Percentiles rank a stretch among this genome's conserved stretches.
Evolutionary conservation across 1,284 basidiomycete genomes (phyloP).

Genomic region (Fomitiporia mediterranea): DNA sequence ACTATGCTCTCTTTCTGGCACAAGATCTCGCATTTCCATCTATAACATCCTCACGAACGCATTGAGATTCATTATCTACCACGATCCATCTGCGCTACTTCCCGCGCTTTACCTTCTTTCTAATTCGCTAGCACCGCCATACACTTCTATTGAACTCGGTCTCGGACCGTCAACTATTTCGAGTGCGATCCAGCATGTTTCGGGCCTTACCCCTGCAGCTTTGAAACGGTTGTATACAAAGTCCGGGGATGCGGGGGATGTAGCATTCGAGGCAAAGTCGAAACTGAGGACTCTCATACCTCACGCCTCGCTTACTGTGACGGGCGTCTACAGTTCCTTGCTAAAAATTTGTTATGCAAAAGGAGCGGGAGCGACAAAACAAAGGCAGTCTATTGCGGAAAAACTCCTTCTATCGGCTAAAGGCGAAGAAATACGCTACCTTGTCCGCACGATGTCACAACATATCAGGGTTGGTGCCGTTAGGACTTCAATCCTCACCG

Average conservation of each 20-base stretch:
- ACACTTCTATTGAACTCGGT: conserved; percentile 70
- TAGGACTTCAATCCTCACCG: conserved; percentile 75
- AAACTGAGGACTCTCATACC: conserved; percentile 73
- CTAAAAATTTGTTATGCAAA: conserved; percentile 62
- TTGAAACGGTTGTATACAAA: conserved; percentile 62
- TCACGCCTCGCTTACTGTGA: conserved; percentile 64
- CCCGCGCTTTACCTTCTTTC: conserved; percentile 88
- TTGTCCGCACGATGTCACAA: conserved; percentile 77
- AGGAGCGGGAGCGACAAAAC: conserved; percentile 70
- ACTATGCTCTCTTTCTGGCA: conserved; percentile 68
- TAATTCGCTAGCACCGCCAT: conserved; percentile 80
- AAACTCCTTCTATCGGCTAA: conserved; percentile 78
- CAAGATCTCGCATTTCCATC: conserved; percentile 80
- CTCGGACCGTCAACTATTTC: conserved; percentile 75
- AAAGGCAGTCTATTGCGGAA: conserved; percentile 78
- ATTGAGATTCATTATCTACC: conserved; percentile 63
- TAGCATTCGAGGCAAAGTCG: conserved; percentile 79
- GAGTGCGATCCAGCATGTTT: conserved; percentile 78
- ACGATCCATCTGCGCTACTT: conserved; percentile 68
- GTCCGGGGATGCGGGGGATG: conserved; percentile 78
- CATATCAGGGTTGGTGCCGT: conserved; percentile 89
- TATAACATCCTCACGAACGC: conserved; percentile 78
- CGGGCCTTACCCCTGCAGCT: conserved; percentile 65
- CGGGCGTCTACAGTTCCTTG: conserved; percentile 61
- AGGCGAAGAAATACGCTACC: conserved; percentile 84